These are phyloP conservation scores for Debaryomyces sp. DNA, from an alignment of 1,139 yeast genomes.

Conservation along the genomic window DNA sequence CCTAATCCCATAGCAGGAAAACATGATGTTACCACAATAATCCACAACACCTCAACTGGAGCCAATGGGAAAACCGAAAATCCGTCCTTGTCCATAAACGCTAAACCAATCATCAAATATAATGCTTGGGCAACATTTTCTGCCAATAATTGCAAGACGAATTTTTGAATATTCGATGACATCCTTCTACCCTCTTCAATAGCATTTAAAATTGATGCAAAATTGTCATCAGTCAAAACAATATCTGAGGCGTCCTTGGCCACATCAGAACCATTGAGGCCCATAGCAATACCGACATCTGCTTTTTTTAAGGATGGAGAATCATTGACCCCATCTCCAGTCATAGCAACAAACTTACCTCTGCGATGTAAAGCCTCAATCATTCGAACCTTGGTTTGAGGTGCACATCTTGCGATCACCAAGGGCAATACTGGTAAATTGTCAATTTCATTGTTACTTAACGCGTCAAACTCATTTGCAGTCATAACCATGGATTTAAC, in stretches of 20 bases:
- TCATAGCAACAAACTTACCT: slow-evolving; percentile 74
- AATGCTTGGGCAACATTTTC: slow-evolving; percentile 80
- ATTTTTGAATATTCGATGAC: slow-evolving; percentile 80
- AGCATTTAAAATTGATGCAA: slow-evolving; percentile 75
- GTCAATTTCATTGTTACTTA: slow-evolving; percentile 66
- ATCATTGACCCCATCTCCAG: slow-evolving; percentile 88
- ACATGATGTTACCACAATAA: slow-evolving; percentile 75
- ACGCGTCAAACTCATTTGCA: slow-evolving; percentile 69
- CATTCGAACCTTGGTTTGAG: slow-evolving; percentile 83
- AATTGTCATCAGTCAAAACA: slow-evolving; percentile 74
- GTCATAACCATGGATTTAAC: slow-evolving; percentile 75
- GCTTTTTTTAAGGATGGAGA: slow-evolving; percentile 81
- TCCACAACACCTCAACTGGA: slow-evolving; percentile 82
- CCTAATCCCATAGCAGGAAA: slow-evolving; percentile 89
- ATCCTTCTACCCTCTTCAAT: slow-evolving; percentile 84
- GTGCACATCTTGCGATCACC: slow-evolving; percentile 85
- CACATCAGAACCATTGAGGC: slow-evolving; percentile 78
- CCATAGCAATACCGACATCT: slow-evolving; percentile 90
- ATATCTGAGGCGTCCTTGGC: slow-evolving; percentile 83
- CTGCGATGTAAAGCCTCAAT: slow-evolving; percentile 81
- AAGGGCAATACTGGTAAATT: slow-evolving; percentile 69
- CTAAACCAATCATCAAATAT: slow-evolving; percentile 71
- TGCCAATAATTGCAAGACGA: slow-evolving; percentile 74
- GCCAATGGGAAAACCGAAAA: slow-evolving; percentile 75
- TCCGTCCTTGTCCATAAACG: slow-evolving; percentile 60